Percentiles rank a stretch among this genome's conserved stretches.
phyloP scores from a whole-genome alignment of 805 yeast genomes.

The Lachancea cidri region DNA sequence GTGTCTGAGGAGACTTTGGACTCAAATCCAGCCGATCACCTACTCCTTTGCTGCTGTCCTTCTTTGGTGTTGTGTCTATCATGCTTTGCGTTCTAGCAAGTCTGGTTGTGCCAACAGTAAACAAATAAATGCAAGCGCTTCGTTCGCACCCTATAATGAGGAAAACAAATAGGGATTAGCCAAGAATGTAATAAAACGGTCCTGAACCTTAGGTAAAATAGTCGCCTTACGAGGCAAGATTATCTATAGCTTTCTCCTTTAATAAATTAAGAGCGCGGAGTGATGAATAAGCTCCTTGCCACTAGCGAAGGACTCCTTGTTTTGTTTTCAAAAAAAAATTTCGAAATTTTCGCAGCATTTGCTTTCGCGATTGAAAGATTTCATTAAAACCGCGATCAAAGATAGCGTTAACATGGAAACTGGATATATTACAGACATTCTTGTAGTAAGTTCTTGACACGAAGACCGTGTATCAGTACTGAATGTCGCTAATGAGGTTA shows the following conservation, averaged over 20 bases:
- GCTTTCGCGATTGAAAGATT: constrained; percentile 5
- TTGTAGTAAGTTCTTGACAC: not conserved
- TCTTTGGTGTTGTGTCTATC: constrained; percentile 12
- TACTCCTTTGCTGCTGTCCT: constrained; percentile 13
- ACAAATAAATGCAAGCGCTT: not conserved
- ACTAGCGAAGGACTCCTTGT: constrained; percentile 7
- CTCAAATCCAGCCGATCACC: constrained; percentile 2
- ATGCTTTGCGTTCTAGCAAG: not conserved
- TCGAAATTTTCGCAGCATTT: constrained; percentile 6
- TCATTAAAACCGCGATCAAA: not conserved
- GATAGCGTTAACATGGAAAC: not conserved
- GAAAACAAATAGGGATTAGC: not conserved
- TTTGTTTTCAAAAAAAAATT: constrained; percentile 5
- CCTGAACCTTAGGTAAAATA: not conserved
- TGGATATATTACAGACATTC: not conserved
- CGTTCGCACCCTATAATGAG: not conserved
- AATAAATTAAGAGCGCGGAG: not conserved
- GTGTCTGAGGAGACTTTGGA: constrained; percentile 21
- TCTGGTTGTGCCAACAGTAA: not conserved
- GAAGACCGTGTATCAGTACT: no score
- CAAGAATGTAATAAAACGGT: not conserved
- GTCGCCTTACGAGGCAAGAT: not conserved
- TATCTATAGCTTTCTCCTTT: not conserved
- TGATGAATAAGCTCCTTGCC: not conserved
- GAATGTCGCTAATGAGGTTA: no score